Evolutionary conservation across 495 filamentous ascomycete genomes (phyloP).

Genomic region (Chaetomium fimeti): DNA sequence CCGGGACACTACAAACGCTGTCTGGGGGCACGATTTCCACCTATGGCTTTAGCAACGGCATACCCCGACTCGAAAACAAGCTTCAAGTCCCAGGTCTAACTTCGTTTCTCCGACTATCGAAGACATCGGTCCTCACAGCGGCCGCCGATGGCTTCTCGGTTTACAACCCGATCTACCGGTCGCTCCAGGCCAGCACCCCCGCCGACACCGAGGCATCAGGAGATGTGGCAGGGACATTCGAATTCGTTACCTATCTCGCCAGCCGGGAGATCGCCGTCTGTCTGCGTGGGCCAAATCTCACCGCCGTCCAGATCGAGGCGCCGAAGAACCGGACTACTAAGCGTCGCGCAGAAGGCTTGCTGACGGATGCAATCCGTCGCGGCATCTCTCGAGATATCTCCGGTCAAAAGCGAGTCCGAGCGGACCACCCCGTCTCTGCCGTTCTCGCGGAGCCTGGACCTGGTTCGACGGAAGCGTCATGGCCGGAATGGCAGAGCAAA

Average conservation of each 20-base stretch:
- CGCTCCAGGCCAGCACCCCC: constrained; percentile 56
- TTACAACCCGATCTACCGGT: constrained; percentile 66
- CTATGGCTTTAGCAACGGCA: constrained; percentile 52
- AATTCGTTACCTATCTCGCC: constrained; percentile 60
- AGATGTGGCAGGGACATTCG: constrained; percentile 23
- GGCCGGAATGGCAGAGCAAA: constrained; percentile 37
- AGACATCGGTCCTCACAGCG: constrained; percentile 49
- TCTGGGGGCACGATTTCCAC: constrained; percentile 43
- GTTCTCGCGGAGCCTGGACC: constrained; percentile 43
- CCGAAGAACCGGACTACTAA: constrained; percentile 58
- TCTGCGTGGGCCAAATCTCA: constrained; percentile 53
- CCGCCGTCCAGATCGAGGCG: constrained; percentile 64
- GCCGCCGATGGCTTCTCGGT: constrained; percentile 47
- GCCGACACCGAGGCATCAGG: constrained; percentile 32
- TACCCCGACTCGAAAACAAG: constrained; percentile 46
- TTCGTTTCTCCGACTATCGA: constrained; percentile 55
- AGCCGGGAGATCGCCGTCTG: constrained; percentile 63
- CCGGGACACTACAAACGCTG: constrained; percentile 57
- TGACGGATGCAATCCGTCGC: constrained; percentile 72
- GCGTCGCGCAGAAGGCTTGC: constrained; percentile 61
- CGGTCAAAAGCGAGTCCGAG: constrained; percentile 17
- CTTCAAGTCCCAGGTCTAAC: constrained; percentile 38
- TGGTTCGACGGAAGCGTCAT: constrained; percentile 40
- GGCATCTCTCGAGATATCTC: constrained; percentile 37
- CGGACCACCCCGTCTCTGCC: constrained; percentile 25